Evolutionary conservation across 2,329 filamentous ascomycete genomes (phyloP), one percentile per base, ranked within the genome.

Genomic region (Colletotrichum filicis): DNA sequence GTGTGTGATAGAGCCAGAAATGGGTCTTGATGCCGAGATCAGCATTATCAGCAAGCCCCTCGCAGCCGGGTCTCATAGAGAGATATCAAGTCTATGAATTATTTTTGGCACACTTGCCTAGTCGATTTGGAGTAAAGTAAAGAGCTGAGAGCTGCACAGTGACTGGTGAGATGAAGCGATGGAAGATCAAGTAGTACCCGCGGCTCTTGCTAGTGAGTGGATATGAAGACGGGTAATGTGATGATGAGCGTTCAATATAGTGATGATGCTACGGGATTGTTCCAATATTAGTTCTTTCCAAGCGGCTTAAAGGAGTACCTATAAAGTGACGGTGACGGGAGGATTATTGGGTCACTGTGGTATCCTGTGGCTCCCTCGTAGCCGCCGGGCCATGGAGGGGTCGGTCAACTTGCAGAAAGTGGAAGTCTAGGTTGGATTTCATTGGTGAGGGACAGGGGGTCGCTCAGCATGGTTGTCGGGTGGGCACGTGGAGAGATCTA

Each of bases 1-100:
- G 52, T 32, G 57, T 30, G 62, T n/a, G 24, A 70, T 66, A 66
- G 62, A 59, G 24, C 16, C 46, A 46, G 42, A 32, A 16, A 35
- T 55, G 55, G 32, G 59, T 64, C 22, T 28, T 42, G 19, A 11
- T 16, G 24, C 11, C 37, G 24, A 24, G 49, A 42, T 42, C 24
- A 30, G 12, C 16, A 22, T 28, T 32, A 42, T 14, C n/a, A 30
- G 35, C 49, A 37, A 60, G 30, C 9, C 24, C 35, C 63, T 57
- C 7, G 49, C n/a, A 28, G 26, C 11, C 11, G 28, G 57, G 56
- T 60, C 49, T 64, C 24, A 32, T 64, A 55, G 61, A 22, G 55
- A 53, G 56, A 57, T 37, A 16, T 14, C 19, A 59, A 35, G 14
- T 53, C 37, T 35, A 59, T 22, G 14, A 28, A 55, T 37, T 59